Percentiles rank a stretch among this genome's conserved stretches.
These are phyloP conservation scores for Combretum micranthum DNA, from an alignment of 345 rosid genomes.

Conservation along the genomic window DNA sequence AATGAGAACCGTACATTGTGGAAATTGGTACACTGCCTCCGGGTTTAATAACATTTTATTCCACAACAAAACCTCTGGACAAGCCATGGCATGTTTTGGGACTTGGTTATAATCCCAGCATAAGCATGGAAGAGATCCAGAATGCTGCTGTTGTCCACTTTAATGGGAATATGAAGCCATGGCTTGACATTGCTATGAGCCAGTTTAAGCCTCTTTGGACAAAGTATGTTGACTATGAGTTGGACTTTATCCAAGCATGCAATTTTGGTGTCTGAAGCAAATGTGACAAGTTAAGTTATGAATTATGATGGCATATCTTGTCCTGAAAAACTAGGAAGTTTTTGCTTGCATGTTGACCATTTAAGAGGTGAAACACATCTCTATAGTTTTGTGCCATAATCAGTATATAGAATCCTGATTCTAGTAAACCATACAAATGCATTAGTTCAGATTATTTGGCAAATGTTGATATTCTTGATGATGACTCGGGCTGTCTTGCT, in stretches of 20 bases:
- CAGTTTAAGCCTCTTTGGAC: conserved; percentile 90
- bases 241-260: conserved; percentile 90
- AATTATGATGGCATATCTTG: background rate
- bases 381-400: background rate
- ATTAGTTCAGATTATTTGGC: conserved; percentile 11
- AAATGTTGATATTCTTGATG: background rate
- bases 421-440: conserved; percentile 12
- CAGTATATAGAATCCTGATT: too few species aligned
- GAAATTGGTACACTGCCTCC: conserved; percentile 96
- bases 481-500: background rate
- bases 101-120: conserved; percentile 92
- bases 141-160: conserved; percentile 94
- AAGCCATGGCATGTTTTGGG: conserved; percentile 98
- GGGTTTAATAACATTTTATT: conserved; percentile 87
- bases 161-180: conserved; percentile 97
- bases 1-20: conserved; percentile 89
- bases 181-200: conserved; percentile 97
- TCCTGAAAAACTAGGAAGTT: background rate
- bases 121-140: conserved; percentile 81
- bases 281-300: background rate
- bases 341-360: background rate
- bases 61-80: conserved; percentile 89
- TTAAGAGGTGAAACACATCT: background rate
- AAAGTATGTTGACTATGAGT: conserved; percentile 72
- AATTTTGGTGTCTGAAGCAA: conserved; percentile 61